phyloP scores from a whole-genome alignment of 106 monocot genomes.

The Narthecium ossifragum region DNA sequence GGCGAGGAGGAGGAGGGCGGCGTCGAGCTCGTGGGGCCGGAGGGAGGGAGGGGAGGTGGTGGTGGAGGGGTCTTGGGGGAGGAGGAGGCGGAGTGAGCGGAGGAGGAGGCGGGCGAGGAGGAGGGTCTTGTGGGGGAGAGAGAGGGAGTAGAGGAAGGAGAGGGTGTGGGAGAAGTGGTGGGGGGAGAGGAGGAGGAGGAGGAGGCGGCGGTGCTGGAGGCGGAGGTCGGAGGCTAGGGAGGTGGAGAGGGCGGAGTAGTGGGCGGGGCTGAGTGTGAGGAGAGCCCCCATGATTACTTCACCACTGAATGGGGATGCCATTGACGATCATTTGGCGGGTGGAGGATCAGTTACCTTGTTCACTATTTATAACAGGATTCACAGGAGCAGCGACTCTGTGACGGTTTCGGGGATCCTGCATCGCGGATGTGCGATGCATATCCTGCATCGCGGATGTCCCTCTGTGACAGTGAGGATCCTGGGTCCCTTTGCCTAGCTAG shows the following conservation, averaged over 20 bases:
- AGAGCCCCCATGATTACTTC: conserved; percentile 40
- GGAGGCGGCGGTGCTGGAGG: conserved; percentile 52
- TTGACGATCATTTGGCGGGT: too few relatives aligned
- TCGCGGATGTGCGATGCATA: too few relatives aligned
- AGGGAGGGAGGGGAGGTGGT: not conserved
- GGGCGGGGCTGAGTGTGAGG: conserved; percentile 14
- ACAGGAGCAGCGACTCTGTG: too few relatives aligned
- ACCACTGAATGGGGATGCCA: not conserved
- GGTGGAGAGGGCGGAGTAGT: conserved; percentile 22
- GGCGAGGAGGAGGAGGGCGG: conserved; percentile 44
- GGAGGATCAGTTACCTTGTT: not conserved
- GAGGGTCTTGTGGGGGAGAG: conserved; percentile 50
- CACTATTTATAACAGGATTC: too few relatives aligned
- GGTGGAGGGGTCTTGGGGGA: conserved; percentile 4
- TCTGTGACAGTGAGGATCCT: too few relatives aligned
- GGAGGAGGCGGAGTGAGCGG: conserved; percentile 45
- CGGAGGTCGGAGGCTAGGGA: conserved; percentile 50
- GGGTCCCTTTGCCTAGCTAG: too few relatives aligned
- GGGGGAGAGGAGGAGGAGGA: conserved; percentile 64
- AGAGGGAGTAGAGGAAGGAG: conserved; percentile 56
- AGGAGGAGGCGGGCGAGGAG: conserved; percentile 81
- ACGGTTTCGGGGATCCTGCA: too few relatives aligned
- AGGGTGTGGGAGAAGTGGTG: conserved; percentile 50
- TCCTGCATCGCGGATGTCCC: too few relatives aligned
- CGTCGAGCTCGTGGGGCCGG: conserved; percentile 39